Evolutionary conservation across 2,329 filamentous ascomycete species (phyloP), one percentile per base, ranked within the genome.

Genomic region (Erysiphe pulchra): DNA sequence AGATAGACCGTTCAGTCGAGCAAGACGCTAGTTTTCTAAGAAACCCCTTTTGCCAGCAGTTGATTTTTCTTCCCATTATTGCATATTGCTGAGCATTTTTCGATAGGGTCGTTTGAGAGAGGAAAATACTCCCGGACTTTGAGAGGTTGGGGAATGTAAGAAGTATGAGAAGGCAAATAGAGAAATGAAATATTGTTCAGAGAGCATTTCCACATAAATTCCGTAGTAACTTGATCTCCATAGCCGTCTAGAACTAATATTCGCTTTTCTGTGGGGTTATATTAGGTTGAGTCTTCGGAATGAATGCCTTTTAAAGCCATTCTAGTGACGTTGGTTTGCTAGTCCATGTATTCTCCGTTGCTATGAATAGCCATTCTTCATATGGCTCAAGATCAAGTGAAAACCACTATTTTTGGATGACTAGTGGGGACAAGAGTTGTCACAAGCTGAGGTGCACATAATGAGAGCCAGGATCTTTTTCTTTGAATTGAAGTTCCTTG

Each of bases 401-500:
- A 42, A 45, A 44, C 33, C 16, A 41, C 28, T 45, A 24, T 18
- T 43, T 16, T 40, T 44, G 24, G 10, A 50, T 50, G 28, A 50
- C 41, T 2, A 50, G 30, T 37, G 41, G 46, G 1, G 17, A 13
- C 43, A n/a, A 7, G 24, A 0, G 11, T 14, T 39, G 4, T 30
- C 31, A 30, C 16, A 28, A 24, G 32, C 38, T 13, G 37, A 50
- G 24, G 47, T 48, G 40, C n/a, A 46, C 24, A 48, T 34, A 42
- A 48, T 47, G 45, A 34, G 17, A 47, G n/a, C 43, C 45, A 28
- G 38, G 17, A 16, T 46, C 20, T n/a, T 45, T 48, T 45, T 32
- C 45, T 47, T 36, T 47, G 16, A 45, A 48, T 31, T 39, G 46
- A 46, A 24, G 30, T 36, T 38, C 20, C 12, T 13, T 46, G 12